These are phyloP conservation scores for Kickxella alabastrina DNA, from an alignment of 192 early-diverging fungal genomes.

Conservation along the genomic window DNA sequence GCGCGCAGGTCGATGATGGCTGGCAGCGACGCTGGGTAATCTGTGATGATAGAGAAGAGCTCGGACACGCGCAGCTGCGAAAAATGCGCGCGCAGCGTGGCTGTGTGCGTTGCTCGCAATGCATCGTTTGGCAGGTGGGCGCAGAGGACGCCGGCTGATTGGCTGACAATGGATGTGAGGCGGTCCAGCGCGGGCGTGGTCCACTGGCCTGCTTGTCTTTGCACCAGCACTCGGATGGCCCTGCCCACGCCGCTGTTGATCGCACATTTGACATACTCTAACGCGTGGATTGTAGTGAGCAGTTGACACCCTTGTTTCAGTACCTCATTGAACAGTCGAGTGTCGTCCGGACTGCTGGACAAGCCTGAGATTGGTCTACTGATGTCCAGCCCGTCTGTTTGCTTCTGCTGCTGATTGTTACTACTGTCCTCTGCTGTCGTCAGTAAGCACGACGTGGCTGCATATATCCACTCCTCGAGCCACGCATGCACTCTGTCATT, in stretches of 20 bases:
- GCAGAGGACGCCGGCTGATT: conserved; percentile 8
- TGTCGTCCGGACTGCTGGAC: background rate
- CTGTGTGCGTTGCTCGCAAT: background rate
- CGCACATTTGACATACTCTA: background rate
- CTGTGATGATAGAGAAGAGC: conserved; percentile 72
- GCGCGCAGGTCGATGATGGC: conserved; percentile 63
- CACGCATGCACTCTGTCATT: background rate
- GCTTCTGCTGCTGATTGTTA: background rate
- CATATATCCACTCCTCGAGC: conserved; percentile 25
- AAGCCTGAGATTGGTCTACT: background rate
- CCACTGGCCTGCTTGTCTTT: conserved; percentile 15
- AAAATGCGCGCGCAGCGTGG: conserved; percentile 10
- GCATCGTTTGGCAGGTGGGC: conserved; percentile 3
- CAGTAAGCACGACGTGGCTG: conserved; percentile 10
- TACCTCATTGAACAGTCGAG: conserved; percentile 1
- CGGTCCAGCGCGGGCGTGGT: background rate
- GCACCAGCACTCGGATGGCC: conserved; percentile 1
- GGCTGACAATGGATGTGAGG: background rate
- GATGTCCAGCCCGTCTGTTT: background rate
- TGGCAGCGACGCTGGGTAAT: conserved; percentile 60
- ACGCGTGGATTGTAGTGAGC: conserved; percentile 4
- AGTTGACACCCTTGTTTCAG: conserved; percentile 10
- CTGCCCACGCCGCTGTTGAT: conserved; percentile 5
- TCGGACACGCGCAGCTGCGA: conserved; percentile 50
- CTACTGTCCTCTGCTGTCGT: background rate